These are phyloP conservation scores for Coelastrella sp. DNA, from an alignment of 139 green algal species.

Conservation along the genomic window DNA sequence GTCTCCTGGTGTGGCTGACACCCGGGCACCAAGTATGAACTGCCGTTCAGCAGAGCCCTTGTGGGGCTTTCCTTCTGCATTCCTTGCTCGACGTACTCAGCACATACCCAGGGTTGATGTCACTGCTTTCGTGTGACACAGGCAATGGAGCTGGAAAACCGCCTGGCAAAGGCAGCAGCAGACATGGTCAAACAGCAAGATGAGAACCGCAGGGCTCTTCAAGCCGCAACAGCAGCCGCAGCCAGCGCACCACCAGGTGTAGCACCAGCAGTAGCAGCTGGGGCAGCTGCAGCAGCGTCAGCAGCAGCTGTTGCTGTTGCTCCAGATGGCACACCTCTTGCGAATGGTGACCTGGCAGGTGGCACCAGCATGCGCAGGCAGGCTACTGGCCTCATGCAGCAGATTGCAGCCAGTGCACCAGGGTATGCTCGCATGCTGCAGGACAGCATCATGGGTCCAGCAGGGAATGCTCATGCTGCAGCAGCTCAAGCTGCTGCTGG, in stretches of 20 bases:
- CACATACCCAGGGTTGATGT: no score
- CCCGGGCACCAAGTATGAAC: no score
- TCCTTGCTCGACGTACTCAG: no score
- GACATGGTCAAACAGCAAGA: conserved; percentile 47
- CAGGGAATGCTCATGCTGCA: neutral
- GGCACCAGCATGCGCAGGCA: conserved; percentile 32
- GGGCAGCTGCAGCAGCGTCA: conserved; percentile 2
- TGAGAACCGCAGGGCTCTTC: conserved; percentile 15
- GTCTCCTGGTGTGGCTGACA: no score
- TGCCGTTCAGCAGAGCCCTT: no score
- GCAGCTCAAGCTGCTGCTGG: neutral
- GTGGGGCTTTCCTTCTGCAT: no score
- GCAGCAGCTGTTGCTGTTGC: neutral
- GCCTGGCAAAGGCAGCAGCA: conserved; percentile 45
- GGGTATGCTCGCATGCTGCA: conserved; percentile 38
- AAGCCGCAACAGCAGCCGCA: conserved; percentile 29
- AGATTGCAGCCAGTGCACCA: neutral
- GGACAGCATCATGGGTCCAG: conserved; percentile 14
- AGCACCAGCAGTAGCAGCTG: conserved; percentile 43
- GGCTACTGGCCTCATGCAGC: conserved; percentile 34
- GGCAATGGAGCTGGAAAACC: conserved; percentile 70
- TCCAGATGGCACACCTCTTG: neutral
- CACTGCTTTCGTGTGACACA: conserved; percentile 11
- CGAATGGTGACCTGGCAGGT: neutral
- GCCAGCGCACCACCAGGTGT: conserved; percentile 38